Conservation (phyloP, 345 rosid species). For the Balakata baccata region DNA sequence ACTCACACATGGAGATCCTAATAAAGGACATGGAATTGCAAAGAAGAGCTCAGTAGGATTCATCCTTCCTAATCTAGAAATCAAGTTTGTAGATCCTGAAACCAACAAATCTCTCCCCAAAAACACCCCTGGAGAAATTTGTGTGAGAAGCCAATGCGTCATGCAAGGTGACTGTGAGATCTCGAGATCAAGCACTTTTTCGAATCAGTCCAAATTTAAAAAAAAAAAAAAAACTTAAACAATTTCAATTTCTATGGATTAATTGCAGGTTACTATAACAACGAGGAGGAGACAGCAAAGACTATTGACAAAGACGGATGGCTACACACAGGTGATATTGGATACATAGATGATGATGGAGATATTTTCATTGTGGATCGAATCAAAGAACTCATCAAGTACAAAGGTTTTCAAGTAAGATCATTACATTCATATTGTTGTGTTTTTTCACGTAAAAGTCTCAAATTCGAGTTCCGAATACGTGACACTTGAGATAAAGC, state of each 20-base stretch:
- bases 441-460: too few relatives aligned
- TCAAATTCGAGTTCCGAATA: too few relatives aligned
- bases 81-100: constrained; percentile 85
- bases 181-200: too few relatives aligned
- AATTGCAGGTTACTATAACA: constrained; percentile 56
- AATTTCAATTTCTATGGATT: too few relatives aligned
- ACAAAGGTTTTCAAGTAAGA: constrained; percentile 88
- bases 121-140: constrained; percentile 74
- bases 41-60: constrained; percentile 89
- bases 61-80: constrained; percentile 77
- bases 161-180: constrained; percentile 54
- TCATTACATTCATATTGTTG: too few relatives aligned
- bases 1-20: constrained; percentile 67
- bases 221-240: too few relatives aligned
- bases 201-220: too few relatives aligned
- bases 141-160: constrained; percentile 88
- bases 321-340: constrained; percentile 91
- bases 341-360: constrained; percentile 86
- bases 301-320: constrained; percentile 78
- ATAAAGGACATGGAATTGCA: constrained; percentile 43
- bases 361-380: constrained; percentile 89
- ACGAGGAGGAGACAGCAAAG: constrained; percentile 67
- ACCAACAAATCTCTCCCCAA: constrained; percentile 59
- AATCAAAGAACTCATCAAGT: constrained; percentile 89
- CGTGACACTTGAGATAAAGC: too few relatives aligned